These are phyloP conservation scores for Aegilops bicornis DNA, from an alignment of 176 grass and related monocot species.

Conservation along the genomic window DNA sequence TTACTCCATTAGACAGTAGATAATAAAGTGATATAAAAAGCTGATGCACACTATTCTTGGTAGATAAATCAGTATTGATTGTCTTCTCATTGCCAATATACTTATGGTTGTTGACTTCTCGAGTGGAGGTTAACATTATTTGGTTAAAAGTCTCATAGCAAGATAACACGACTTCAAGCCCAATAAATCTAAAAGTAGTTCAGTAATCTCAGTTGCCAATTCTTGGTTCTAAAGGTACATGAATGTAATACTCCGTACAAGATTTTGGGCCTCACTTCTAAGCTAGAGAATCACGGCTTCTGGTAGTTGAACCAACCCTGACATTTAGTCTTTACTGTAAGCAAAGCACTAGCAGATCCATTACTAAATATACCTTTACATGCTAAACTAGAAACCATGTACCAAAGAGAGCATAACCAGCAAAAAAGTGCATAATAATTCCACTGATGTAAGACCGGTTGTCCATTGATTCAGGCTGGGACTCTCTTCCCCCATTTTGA, in stretches of 20 bases:
- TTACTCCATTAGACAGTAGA: neutral
- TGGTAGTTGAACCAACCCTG: too few species aligned
- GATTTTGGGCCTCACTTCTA: neutral
- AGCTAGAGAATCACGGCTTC: too few species aligned
- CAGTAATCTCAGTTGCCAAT: neutral
- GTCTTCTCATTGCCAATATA: neutral
- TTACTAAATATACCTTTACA: neutral
- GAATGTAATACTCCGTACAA: too few species aligned
- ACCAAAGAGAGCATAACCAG: neutral
- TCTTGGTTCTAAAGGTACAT: conserved; percentile 12
- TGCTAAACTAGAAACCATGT: neutral
- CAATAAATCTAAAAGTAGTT: neutral
- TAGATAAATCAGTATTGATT: conserved; percentile 1
- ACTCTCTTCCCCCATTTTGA: too few species aligned
- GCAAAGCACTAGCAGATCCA: neutral
- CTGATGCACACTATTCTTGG: neutral
- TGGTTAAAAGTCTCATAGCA: neutral
- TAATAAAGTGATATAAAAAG: neutral
- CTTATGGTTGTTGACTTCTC: neutral
- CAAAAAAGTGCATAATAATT: neutral
- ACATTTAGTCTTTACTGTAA: neutral
- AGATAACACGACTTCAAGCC: neutral
- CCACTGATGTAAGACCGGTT: too few species aligned
- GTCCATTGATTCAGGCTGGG: too few species aligned
- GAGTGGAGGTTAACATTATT: neutral